These are phyloP conservation scores for Nannizziopsis arthrosporioides DNA, from an alignment of 2,329 filamentous ascomycete genomes.

Conservation along the genomic window DNA sequence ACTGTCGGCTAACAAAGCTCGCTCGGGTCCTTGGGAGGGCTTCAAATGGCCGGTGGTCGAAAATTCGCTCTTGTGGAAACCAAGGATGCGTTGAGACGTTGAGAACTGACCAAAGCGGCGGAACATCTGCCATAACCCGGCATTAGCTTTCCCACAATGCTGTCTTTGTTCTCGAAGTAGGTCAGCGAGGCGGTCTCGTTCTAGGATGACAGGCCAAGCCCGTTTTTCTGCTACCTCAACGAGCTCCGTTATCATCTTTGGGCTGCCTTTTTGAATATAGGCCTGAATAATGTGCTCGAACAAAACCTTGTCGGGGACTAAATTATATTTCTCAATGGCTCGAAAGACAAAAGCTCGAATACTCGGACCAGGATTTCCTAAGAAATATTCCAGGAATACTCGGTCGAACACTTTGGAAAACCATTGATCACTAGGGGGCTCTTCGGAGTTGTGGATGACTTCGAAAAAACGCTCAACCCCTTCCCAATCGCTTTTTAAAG, in stretches of 20 bases:
- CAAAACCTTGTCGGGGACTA: constrained; percentile 30
- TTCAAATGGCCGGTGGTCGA: constrained; percentile 20
- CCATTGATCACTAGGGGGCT: constrained; percentile 19
- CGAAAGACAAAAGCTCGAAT: constrained; percentile 29
- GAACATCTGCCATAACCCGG: constrained; percentile 33
- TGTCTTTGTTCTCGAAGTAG: constrained; percentile 26
- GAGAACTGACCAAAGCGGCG: constrained; percentile 28
- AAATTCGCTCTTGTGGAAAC: constrained; percentile 25
- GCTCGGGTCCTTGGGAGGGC: constrained; percentile 17
- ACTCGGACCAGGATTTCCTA: constrained; percentile 24
- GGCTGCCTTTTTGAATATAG: constrained; percentile 29
- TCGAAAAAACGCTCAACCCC: constrained; percentile 29
- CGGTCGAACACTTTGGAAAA: constrained; percentile 30
- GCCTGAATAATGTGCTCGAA: constrained; percentile 33
- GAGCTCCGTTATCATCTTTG: constrained; percentile 24
- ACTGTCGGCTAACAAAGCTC: constrained; percentile 24
- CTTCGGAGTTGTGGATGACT: constrained; percentile 27
- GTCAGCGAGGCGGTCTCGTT: constrained; percentile 23
- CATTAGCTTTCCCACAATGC: constrained; percentile 26
- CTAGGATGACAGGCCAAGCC: constrained; percentile 25
- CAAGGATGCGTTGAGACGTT: constrained; percentile 27
- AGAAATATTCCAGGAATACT: constrained; percentile 33
- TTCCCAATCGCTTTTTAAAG: constrained; percentile 31
- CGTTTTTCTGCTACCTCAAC: constrained; percentile 22
- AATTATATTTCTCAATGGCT: constrained; percentile 26